These are phyloP conservation scores for Alternaria postmessia DNA, from an alignment of 2,329 filamentous ascomycete genomes.

Conservation along the genomic window DNA sequence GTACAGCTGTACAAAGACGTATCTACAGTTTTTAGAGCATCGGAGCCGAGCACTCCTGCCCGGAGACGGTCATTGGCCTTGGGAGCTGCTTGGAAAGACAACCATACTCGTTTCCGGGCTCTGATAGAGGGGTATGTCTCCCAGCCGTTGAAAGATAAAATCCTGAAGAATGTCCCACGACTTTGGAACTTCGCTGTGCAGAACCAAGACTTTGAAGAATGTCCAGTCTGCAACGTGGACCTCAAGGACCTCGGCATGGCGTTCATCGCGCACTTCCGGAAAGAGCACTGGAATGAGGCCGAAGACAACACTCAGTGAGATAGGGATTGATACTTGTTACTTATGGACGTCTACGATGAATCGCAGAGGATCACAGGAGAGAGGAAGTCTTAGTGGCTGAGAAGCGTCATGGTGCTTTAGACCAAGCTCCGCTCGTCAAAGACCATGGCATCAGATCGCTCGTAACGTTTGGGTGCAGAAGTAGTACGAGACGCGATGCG, in stretches of 20 bases:
- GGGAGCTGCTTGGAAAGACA: not conserved
- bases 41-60: not conserved
- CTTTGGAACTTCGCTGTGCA: not conserved
- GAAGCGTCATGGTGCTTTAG: not conserved
- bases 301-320: not conserved
- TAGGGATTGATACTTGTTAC: not conserved
- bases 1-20: constrained; percentile 1
- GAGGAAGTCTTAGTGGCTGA: not conserved
- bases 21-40: not conserved
- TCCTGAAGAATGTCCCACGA: not conserved
- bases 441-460: not conserved
- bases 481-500: no score
- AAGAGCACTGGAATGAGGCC: not conserved
- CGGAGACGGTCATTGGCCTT: not conserved
- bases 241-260: not conserved
- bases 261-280: not conserved
- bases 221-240: not conserved
- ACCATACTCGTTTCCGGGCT: not conserved
- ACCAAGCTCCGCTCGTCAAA: not conserved
- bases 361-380: not conserved
- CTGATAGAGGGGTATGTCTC: not conserved
- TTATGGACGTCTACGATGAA: fast-evolving
- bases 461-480: not conserved
- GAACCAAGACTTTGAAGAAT: not conserved
- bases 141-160: not conserved